Conservation (phyloP, 2,329 filamentous ascomycete species). For the Cryphonectria carpinicola region DNA sequence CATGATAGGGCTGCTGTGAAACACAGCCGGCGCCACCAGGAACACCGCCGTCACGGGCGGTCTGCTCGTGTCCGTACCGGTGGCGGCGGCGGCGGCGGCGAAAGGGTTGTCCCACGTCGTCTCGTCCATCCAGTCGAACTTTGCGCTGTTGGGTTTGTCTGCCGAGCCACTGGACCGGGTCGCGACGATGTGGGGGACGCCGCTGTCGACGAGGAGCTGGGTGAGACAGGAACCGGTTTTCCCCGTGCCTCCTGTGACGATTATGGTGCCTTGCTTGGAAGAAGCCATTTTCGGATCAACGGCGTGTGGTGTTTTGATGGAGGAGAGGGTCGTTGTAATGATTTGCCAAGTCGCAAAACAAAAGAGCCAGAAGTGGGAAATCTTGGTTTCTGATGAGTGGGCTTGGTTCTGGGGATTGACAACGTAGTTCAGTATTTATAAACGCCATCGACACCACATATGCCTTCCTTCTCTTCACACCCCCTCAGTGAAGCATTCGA, state of each 20-base stretch:
- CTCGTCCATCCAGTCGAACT: constrained; percentile 51
- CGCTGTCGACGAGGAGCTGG: constrained; percentile 38
- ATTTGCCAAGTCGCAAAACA: not conserved
- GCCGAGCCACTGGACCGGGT: constrained; percentile 40
- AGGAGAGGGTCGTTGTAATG: not conserved
- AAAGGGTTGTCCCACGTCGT: constrained; percentile 45
- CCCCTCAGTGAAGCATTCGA: not conserved
- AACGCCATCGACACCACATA: not conserved
- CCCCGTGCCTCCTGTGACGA: constrained; percentile 51
- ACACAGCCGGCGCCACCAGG: constrained; percentile 43
- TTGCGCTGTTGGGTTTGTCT: constrained; percentile 33
- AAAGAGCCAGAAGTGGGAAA: not conserved
- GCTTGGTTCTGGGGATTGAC: not conserved
- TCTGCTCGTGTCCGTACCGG: not conserved
- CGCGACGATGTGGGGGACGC: constrained; percentile 41
- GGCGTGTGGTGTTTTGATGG: not conserved
- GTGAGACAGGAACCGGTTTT: constrained; percentile 48
- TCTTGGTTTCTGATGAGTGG: not conserved
- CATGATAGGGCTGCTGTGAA: constrained; percentile 40
- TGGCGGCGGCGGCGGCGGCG: constrained; percentile 20
- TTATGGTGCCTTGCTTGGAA: constrained; percentile 33
- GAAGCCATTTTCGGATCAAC: constrained; percentile 11
- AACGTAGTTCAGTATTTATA: not conserved
- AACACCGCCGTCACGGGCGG: constrained; percentile 43
- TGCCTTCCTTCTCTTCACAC: not conserved